Evolutionary conservation across 1,139 yeast genomes (phyloP).

Genomic region (Zygoascus meyerae): DNA sequence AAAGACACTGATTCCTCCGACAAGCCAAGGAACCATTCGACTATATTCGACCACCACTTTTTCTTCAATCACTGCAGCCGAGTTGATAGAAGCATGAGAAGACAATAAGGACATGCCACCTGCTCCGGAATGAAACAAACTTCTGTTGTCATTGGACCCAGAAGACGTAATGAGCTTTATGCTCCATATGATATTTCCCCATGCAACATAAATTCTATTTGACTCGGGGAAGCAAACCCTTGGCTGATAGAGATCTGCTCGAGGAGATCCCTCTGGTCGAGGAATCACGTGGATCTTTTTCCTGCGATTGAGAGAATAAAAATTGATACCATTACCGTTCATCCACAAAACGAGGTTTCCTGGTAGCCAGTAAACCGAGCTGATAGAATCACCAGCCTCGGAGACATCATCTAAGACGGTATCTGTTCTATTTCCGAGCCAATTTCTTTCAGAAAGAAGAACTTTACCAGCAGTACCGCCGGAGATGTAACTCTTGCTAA

Average conservation of each 20-base stretch:
- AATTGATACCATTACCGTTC: conserved; percentile 68
- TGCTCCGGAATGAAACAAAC: conserved; percentile 8
- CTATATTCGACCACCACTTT: conserved; percentile 49
- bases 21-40: conserved; percentile 68
- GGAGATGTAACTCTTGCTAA: conserved; percentile 60
- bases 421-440: conserved; percentile 82
- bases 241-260: conserved; percentile 86
- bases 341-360: conserved; percentile 76
- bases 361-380: conserved; percentile 48
- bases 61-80: conserved; percentile 41
- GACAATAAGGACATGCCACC: conserved; percentile 17
- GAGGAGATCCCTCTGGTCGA: conserved; percentile 54
- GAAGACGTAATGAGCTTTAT: conserved; percentile 35
- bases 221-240: conserved; percentile 61
- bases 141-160: conserved; percentile 1
- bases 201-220: conserved; percentile 68
- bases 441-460: conserved; percentile 64
- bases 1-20: conserved; percentile 74
- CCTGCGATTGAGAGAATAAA: conserved; percentile 27
- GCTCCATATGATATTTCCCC: conserved; percentile 79
- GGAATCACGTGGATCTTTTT: conserved; percentile 43
- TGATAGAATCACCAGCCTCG: conserved; percentile 60
- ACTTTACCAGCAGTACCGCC: conserved; percentile 93
- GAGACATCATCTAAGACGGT: conserved; percentile 41
- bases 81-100: conserved; percentile 24